Conservation (phyloP, 176 grass and related monocot genomes). For the Raddia distichophylla region DNA sequence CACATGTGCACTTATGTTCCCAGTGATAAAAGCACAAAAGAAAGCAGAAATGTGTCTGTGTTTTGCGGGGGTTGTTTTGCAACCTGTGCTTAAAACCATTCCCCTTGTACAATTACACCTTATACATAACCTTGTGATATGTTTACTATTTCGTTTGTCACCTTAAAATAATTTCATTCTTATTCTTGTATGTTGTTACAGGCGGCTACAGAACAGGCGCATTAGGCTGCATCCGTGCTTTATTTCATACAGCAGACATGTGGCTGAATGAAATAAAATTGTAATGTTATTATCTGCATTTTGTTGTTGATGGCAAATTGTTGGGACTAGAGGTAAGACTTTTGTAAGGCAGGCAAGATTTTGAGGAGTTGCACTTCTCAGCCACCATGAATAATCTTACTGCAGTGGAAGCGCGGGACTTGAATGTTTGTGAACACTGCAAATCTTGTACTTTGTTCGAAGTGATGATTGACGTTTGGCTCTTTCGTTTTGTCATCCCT, state of each 20-base stretch:
- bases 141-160: background rate
- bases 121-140: background rate
- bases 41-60: background rate
- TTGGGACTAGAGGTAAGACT: constrained; percentile 19
- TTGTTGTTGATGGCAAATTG: constrained; percentile 33
- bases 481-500: background rate
- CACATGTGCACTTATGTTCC: no score
- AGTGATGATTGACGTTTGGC: background rate
- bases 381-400: constrained; percentile 43
- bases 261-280: constrained; percentile 32
- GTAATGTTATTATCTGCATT: background rate
- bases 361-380: constrained; percentile 16
- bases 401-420: constrained; percentile 34
- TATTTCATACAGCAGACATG: background rate
- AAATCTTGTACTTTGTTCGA: background rate
- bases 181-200: constrained; percentile 19
- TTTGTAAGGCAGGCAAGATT: constrained; percentile 39
- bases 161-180: background rate
- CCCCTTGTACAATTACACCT: no score
- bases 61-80: background rate
- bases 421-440: constrained; percentile 10
- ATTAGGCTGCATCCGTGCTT: background rate
- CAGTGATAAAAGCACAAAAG: background rate
- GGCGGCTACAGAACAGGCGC: constrained; percentile 15
- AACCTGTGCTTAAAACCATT: background rate